Base-by-base conservation (phyloP, 106 monocot species). In the Acorus calamus region DNA sequence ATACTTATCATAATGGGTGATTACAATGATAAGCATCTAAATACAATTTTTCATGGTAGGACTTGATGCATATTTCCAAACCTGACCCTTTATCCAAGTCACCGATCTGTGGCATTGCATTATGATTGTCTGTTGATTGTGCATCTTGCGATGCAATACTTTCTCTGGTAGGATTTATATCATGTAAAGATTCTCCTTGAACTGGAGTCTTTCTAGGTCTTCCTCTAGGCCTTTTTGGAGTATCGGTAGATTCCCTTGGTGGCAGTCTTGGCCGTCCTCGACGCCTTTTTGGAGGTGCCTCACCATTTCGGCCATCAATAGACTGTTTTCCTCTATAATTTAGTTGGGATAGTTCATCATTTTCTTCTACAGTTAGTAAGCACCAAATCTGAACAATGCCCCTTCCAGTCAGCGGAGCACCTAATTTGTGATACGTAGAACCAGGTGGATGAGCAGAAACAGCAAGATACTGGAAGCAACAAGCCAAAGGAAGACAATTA, bases 321-420 rank as follows among this genome's bases (percentile, higher is more conserved):
- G 28, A 28, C 28, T 28, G 28, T 28, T 28, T 28, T 28, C 1
- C 28, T 28, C 28, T 28, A 28, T 28, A 28, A 28, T 28, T 44
- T 53, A 11, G 14, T 7, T n/a, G 59, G 58, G 57, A 57, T 6
- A 57, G 8, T 52, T 78, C 62, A 46, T 58, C 57, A 52, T 70
- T 85, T 49, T 74, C 75, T 46, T 41, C 51, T 10, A 66, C 46
- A 73, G 52, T 78, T 68, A 78, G n/a, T 14, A 94, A 64, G 66
- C 86, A 84, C 94, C 94, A 94, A 46, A 94, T 90, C 64, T 94
- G 94, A 74, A 94, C 75, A 47, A 81, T 60, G 49, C 94, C 89
- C 76, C 89, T 80, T 71, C 89, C 94, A 43, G 44, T 66, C 67
- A 87, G 80, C 49, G 76, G 79, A 14, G 58, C 48, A 53, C 94